Evolutionary conservation across 2,329 filamentous ascomycete genomes (phyloP), one percentile per base, ranked within the genome.

Genomic region (Aspergillus fumigatiaffinis): DNA sequence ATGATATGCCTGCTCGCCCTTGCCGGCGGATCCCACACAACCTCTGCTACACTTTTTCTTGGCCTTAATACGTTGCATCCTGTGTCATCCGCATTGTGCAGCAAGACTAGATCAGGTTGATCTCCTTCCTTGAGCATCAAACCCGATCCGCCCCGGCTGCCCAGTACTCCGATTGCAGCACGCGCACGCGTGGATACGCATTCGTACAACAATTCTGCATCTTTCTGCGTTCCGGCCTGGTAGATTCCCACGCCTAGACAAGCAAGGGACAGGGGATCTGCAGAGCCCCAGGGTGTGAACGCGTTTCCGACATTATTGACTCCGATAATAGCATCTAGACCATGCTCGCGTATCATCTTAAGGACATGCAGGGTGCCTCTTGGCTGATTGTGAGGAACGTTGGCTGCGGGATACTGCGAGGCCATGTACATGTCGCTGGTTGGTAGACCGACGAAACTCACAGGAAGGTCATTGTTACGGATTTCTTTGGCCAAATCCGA

Each of bases 381-480:
- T 1, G 78, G 75, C 6, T 75, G 66, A 23, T 70, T 60, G 4
- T 64, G 71, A 2, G 25, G 14, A 4, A 53, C 26, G 17, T 51
- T 46, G 5, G 46, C 20, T 23, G 41, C 48, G 2, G 32, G 25
- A 48, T 70, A 77, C 52, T 71, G 79, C 61, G 75, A 82, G 80
- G 90, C 89, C 86, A 90, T 90, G 71, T 86, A 89, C 3, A 90
- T 69, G 72, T 90, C 87, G 46, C 86, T 89, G 0, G 84, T 89
- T 0, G 88, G 87, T 6, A 91, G 73, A 0, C 87, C 88, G 8
- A 90, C 82, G 62, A 91, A 89, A 51, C 82, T 80, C 5, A 91
- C 74, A 0, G 87, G 84, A 3, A 90, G 76, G 4, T 72, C 59
- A 42, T 75, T 66, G 0, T 74, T 70, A 3, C 71, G 71, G 55